phyloP scores from a whole-genome alignment of 2,329 filamentous ascomycete species.

The Cryphonectria radicalis region DNA sequence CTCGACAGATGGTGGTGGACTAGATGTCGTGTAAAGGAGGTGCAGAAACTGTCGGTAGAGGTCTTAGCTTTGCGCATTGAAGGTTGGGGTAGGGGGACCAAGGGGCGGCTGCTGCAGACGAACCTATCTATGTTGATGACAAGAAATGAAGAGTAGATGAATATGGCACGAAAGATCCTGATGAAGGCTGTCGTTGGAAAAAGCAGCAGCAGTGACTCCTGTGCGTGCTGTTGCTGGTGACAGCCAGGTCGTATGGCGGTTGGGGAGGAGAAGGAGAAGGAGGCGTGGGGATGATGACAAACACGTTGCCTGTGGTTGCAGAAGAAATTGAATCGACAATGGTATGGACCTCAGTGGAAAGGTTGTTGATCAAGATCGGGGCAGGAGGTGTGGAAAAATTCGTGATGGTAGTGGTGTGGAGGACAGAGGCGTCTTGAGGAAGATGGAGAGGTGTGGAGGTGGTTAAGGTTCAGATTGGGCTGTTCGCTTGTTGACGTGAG shows the following conservation, averaged over 20 bases:
- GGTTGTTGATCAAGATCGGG: neutral
- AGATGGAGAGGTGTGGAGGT: neutral
- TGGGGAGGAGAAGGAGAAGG: neutral
- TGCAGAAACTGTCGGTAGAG: neutral
- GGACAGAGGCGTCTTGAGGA: neutral
- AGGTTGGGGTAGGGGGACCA: neutral
- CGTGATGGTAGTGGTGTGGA: neutral
- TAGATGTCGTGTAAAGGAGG: constrained; percentile 2
- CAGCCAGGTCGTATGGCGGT: neutral
- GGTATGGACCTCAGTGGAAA: neutral
- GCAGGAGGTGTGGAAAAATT: neutral
- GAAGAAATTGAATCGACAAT: neutral
- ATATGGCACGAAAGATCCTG: neutral
- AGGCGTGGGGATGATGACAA: constrained; percentile 15
- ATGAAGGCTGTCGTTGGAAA: neutral
- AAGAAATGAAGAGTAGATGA: neutral
- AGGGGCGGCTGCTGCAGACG: neutral
- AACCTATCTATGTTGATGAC: neutral
- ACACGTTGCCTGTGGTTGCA: neutral
- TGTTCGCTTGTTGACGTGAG: constrained; percentile 1
- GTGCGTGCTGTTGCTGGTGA: neutral
- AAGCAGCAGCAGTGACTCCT: neutral
- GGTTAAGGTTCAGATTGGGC: neutral
- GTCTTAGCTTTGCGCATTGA: constrained; percentile 6
- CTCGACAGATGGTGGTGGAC: constrained; percentile 1